These are phyloP conservation scores for Effrenium voratum DNA, from an alignment of 73 alveolate species.

Conservation along the genomic window DNA sequence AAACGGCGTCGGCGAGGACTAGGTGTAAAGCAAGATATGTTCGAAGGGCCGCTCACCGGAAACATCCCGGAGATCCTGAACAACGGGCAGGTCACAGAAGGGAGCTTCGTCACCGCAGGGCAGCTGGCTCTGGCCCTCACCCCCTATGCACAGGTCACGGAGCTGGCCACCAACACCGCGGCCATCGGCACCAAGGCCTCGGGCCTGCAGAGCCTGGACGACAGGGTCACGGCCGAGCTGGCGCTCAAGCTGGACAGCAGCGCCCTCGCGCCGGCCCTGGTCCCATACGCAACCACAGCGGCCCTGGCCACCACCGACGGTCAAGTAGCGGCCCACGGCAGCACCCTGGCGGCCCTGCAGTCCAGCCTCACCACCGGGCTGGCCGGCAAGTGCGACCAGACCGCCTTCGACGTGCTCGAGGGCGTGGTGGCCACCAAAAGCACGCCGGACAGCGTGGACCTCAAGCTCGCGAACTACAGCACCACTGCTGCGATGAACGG, in stretches of 20 bases:
- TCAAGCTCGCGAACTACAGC: background rate
- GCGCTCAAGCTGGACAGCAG: background rate
- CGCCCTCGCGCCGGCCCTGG: background rate
- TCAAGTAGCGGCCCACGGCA: background rate
- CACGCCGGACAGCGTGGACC: background rate
- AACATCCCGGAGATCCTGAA: background rate
- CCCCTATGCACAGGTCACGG: background rate
- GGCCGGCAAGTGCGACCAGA: background rate
- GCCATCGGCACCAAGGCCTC: background rate
- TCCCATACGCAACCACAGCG: background rate
- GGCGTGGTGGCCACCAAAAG: background rate
- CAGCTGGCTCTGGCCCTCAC: background rate
- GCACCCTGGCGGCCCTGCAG: background rate
- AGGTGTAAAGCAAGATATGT: too few species aligned
- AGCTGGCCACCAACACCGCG: background rate
- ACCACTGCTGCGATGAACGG: background rate
- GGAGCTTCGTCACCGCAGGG: background rate
- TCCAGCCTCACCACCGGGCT: background rate
- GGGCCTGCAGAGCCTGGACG: background rate
- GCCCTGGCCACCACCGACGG: background rate
- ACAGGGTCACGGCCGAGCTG: background rate
- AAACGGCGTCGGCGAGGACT: too few species aligned
- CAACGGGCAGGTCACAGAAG: background rate
- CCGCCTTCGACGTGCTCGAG: constrained; percentile 6
- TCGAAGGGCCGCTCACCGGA: background rate